Conservation (phyloP, 2,329 filamentous ascomycete genomes). For the Aureobasidium sp. region DNA sequence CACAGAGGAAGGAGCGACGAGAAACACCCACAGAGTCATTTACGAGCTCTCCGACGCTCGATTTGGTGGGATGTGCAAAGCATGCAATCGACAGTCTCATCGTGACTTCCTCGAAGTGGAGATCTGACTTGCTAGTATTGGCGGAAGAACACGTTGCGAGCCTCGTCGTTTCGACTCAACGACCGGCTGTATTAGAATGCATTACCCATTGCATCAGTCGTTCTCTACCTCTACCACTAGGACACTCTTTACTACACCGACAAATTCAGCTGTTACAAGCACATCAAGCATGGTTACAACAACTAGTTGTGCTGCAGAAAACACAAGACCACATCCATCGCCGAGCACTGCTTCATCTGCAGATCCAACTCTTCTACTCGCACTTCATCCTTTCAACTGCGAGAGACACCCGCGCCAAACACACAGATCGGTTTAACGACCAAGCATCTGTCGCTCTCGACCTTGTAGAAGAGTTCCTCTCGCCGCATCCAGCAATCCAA, state of each 20-base stretch:
- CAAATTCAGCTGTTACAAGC: not conserved
- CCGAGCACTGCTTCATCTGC: not conserved
- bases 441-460: not conserved
- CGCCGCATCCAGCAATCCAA: no score
- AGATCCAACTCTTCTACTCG: slow-evolving; percentile 13
- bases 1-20: not conserved
- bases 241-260: not conserved
- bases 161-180: not conserved
- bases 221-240: not conserved
- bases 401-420: not conserved
- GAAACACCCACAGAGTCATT: not conserved
- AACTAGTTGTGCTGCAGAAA: not conserved
- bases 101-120: not conserved
- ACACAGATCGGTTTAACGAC: not conserved
- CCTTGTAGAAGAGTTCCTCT: not conserved
- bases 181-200: not conserved
- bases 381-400: not conserved
- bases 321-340: not conserved
- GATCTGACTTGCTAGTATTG: not conserved
- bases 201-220: not conserved
- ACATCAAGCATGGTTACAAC: not conserved
- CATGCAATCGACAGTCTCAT: not conserved
- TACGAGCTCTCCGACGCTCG: not conserved
- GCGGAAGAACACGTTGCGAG: not conserved
- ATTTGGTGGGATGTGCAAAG: not conserved